These are phyloP conservation scores for Cystobasidium onofrii DNA, from an alignment of 768 basidiomycete species.

Conservation along the genomic window DNA sequence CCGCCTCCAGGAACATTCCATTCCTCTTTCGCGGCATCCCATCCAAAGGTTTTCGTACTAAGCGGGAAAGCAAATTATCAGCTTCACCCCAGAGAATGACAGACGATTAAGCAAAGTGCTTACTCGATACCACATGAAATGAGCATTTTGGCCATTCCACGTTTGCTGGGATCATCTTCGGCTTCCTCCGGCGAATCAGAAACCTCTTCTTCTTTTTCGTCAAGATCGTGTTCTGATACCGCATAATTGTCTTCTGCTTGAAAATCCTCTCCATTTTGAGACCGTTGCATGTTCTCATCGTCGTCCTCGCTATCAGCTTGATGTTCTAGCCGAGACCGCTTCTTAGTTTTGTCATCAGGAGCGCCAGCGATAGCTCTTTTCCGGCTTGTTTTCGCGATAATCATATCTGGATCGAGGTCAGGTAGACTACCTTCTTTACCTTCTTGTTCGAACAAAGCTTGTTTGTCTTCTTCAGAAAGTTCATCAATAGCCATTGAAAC, in stretches of 20 bases:
- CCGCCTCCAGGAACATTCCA: not conserved
- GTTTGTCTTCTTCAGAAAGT: not conserved
- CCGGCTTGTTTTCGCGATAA: not conserved
- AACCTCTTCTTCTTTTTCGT: not conserved
- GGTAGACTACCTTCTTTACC: not conserved
- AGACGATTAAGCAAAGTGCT: not conserved
- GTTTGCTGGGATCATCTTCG: not conserved
- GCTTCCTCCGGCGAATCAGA: not conserved
- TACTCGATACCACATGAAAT: constrained; percentile 12
- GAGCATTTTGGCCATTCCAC: constrained; percentile 28
- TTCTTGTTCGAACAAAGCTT: not conserved
- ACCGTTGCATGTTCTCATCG: not conserved
- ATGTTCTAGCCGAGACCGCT: not conserved
- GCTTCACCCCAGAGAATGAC: not conserved
- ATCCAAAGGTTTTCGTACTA: constrained; percentile 14
- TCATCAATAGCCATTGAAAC: not conserved
- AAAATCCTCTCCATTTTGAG: not conserved
- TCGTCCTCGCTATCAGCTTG: not conserved
- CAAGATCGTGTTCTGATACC: not conserved
- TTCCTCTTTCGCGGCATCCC: constrained; percentile 18
- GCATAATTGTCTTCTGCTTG: constrained; percentile 1
- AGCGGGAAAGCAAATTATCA: not conserved
- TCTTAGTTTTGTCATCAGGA: not conserved
- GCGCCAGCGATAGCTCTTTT: not conserved
- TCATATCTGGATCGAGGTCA: not conserved